Conservation (phyloP, 2,329 filamentous ascomycete genomes). For the Penicillium sp. region DNA sequence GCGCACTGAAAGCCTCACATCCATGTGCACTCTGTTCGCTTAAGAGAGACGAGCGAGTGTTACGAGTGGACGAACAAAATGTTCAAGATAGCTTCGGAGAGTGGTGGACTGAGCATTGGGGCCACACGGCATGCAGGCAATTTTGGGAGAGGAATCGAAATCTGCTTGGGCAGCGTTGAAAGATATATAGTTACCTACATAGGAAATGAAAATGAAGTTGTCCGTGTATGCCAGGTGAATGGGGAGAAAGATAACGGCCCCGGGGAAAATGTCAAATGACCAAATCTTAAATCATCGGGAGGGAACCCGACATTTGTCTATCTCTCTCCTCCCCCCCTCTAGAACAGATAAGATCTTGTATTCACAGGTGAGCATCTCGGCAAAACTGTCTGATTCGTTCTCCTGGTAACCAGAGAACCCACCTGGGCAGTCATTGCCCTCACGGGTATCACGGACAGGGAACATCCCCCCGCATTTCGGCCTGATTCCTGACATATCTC, state of each 20-base stretch:
- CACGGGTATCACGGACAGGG: background rate
- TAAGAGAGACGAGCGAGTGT: slow-evolving; percentile 79
- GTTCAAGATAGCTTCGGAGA: slow-evolving; percentile 92
- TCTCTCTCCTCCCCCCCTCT: background rate
- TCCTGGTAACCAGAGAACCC: background rate
- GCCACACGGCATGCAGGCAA: slow-evolving; percentile 71
- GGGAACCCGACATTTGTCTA: background rate
- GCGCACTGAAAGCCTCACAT: slow-evolving; percentile 70
- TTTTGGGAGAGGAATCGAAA: slow-evolving; percentile 81
- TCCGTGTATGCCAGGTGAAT: background rate
- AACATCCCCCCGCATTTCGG: background rate
- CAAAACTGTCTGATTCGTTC: background rate
- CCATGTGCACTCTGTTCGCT: slow-evolving; percentile 83
- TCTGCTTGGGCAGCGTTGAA: slow-evolving; percentile 63
- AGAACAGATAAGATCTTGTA: background rate
- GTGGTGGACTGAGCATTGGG: slow-evolving; percentile 94
- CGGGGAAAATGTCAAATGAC: background rate
- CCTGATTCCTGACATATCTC: background rate
- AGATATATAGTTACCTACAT: background rate
- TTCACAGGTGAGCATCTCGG: background rate
- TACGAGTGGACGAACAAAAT: slow-evolving; percentile 65
- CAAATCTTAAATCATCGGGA: background rate
- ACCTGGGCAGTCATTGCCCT: background rate
- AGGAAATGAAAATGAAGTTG: background rate
- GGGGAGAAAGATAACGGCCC: background rate